Base-by-base conservation (phyloP, 768 basidiomycete species). In the Russula foetens region DNA sequence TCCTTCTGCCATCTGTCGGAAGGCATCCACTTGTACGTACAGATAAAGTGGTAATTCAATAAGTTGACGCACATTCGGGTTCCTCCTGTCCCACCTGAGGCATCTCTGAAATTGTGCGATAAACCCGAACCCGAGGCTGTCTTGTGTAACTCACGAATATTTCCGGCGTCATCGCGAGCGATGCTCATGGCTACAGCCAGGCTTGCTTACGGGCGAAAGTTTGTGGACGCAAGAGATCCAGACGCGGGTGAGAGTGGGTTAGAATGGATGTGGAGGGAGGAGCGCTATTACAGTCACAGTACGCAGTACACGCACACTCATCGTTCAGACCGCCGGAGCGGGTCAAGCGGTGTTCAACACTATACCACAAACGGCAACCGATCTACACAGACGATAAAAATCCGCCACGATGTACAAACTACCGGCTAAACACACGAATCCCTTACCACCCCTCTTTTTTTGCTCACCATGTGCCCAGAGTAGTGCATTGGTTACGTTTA, bases 351-450 rank as follows among this genome's bases (percentile, higher is more conserved):
- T n/a, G 38, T 24, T 53, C 35, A 21, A 17, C 39, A 41, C 24
- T 15, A 35, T 50, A 26, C 59, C 46, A 60, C 48, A 47, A 48
- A 43, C 17, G 59, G 53, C 12, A 48, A 21, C 39, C 29, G 14
- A 29, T 5, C 14, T 6, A 45, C 33, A 43, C 43, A 46, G 6
- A 28, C 93, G 76, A 75, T 96, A 97, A 57, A 95, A 84, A 74
- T 98, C 96, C 11, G 93, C 92, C 1, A 93, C 91, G 41, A 98
- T 81, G 74, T 99, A 99, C 67, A 98, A 71, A 73, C 97, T 98
- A 41, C 96, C 97, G 24, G 92, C 87, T 1, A 96, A 69, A 12
- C 97, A 80, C 0, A 88, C 79, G 54, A 92, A 67, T n/a, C 69
- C 70, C 9, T 68, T 72, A 0, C 71, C 66, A 7, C 62, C 58